Base-by-base conservation (phyloP, 2,329 filamentous ascomycete genomes). In the Talaromyces rugulosus region DNA sequence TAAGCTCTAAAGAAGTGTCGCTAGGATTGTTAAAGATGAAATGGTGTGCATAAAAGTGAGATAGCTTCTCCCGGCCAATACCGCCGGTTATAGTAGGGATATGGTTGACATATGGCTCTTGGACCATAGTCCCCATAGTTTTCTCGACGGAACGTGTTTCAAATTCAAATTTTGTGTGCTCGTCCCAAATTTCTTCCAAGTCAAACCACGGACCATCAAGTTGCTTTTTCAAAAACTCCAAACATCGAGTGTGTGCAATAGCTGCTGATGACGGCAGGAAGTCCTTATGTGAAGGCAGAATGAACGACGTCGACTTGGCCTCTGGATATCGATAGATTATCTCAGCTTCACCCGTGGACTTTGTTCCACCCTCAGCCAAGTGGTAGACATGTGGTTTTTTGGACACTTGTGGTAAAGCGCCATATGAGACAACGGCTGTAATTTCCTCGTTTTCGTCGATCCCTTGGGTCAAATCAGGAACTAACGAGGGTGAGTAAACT, bases 71-170 rank as follows among this genome's bases (percentile, higher is more conserved):
- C 18, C 89, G 82, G 0, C 90, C 90, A 36, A 92, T 82, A 0
- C 90, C 90, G 1, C 90, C 90, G 0, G 87, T 88, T 64, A 87
- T 81, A 0, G 89, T 91, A 0, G 89, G 87, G 1, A 92, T 80
- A 70, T 92, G 88, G 70, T 92, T 92, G 1, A 93, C 89, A 68
- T 92, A 92, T 1, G 89, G 90, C 71, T 91, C 86, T 55, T 87
- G 81, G 1, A 92, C 89, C 89, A 93, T 92, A 0, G 89, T 92
- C n/a, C 81, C 81, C 89, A 93, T 92, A 0, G 89, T 93, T 65
- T 86, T 84, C 64, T 86, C 85, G 0, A 91, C 89, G 2, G 85
- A 85, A 11, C 89, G 82, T 60, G 87, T 85, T 1, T 74, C 85
- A 71, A 93, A 93, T 70, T 92, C 89, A 66, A 83, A 89, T 51